Evolutionary conservation across 176 grass and related monocot genomes (phyloP), one percentile per base, ranked within the genome.

Genomic region (Eleusine coracana): DNA sequence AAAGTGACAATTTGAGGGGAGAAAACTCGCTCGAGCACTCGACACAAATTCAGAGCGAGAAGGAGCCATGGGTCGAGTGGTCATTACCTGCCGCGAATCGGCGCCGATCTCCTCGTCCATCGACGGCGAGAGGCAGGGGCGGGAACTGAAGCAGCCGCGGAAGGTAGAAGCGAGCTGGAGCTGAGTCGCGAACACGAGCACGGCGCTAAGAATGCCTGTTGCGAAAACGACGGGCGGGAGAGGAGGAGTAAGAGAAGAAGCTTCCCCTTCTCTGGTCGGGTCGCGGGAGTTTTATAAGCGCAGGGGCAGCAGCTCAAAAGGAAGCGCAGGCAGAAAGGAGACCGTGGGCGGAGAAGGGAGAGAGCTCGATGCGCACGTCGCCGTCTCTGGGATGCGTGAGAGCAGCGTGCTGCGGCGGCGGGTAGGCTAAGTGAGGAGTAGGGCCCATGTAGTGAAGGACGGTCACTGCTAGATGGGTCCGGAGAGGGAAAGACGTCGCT

Each of bases 61-160:
- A 12, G 10, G 15, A 10, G 59, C 10, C 23, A 62, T 25, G 51
- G 20, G 7, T 15, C 11, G 44, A 71, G 63, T 20, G 0, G 39
- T 59, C 10, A 13, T 77, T 90, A 90, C 88, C 88, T 82, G 80
- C 59, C 68, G 62, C 51, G 74, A 68, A 68, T 74, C 79, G 60
- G 56, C 66, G 88, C 29, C 60, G 84, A 83, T 61, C 79, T 83
- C 88, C 69, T 82, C 84, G 84, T 90, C 79, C 88, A 90, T 90
- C 78, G 13, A 14, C 60, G 59, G 59, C 58, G 23, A 61, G 7
- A 61, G 9, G 58, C 21, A 61, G n/a, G n/a, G 9, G 58, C 58
- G 8, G 58, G 58, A 11, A 27, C 58, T 1, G 58, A 27, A 61
- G 9, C 58, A 10, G 58, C 6, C n/a, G 10, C 59, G 60, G 60